Percentiles rank a stretch among this genome's conserved stretches.
phyloP scores from a whole-genome alignment of 106 monocot species.

The Hemerocallis citrina region DNA sequence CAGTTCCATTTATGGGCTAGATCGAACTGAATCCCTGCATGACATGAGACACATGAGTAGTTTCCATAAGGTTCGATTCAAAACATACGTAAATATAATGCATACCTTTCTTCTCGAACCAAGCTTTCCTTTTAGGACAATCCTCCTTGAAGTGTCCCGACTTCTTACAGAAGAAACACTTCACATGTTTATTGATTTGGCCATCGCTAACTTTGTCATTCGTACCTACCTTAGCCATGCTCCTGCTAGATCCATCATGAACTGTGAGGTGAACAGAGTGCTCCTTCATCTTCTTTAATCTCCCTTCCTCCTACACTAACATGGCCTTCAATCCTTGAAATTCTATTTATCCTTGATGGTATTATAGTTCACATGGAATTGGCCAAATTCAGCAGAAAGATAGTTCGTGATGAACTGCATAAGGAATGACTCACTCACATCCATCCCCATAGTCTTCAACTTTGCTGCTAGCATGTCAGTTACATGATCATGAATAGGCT shows the following conservation, averaged over 20 bases:
- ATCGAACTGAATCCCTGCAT: too few relatives aligned
- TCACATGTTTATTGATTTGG: background rate
- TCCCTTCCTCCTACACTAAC: slow-evolving; percentile 2
- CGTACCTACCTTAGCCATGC: background rate
- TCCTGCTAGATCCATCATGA: background rate
- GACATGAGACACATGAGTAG: too few relatives aligned
- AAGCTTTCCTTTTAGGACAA: too few relatives aligned
- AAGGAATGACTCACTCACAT: slow-evolving; percentile 7
- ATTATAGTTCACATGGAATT: background rate
- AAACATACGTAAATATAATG: too few relatives aligned
- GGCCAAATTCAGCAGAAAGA: background rate
- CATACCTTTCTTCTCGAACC: too few relatives aligned
- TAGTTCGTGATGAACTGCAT: slow-evolving; percentile 12
- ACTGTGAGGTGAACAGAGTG: background rate
- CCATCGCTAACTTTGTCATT: background rate
- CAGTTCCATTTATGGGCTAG: too few relatives aligned
- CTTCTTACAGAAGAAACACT: background rate
- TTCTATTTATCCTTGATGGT: too few relatives aligned
- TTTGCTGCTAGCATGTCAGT: slow-evolving; percentile 9
- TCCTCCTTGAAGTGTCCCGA: too few relatives aligned
- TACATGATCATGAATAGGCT: slow-evolving; percentile 4
- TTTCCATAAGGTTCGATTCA: too few relatives aligned
- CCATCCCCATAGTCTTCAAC: slow-evolving; percentile 10
- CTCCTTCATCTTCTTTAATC: background rate
- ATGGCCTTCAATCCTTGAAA: slow-evolving; percentile 2